Percentiles rank a stretch among this genome's conserved stretches.
These are phyloP conservation scores for Carallia pectinifolia DNA, from an alignment of 345 rosid species.

Conservation along the genomic window DNA sequence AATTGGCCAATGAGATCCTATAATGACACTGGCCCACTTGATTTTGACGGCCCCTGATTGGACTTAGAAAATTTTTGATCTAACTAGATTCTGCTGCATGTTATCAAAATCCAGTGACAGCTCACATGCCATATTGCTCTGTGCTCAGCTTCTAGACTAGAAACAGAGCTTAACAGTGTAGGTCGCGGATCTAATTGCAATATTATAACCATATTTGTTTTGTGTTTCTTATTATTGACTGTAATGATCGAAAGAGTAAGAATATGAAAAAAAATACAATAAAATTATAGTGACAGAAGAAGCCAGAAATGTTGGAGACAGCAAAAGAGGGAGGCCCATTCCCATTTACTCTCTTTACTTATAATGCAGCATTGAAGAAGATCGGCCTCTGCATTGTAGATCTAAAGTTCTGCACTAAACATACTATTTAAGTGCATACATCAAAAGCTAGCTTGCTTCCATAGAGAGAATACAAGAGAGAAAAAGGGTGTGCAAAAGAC, in stretches of 20 bases:
- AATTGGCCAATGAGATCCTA: not conserved
- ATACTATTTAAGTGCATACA: not conserved
- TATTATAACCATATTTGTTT: not conserved
- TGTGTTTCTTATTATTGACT: too few species aligned
- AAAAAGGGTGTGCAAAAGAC: not conserved
- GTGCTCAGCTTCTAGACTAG: not conserved
- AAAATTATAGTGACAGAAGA: not conserved
- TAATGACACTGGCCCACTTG: too few species aligned
- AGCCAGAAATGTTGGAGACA: not conserved
- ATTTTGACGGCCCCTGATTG: too few species aligned
- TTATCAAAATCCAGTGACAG: constrained; percentile 12
- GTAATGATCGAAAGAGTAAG: too few species aligned
- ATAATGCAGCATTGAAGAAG: not conserved
- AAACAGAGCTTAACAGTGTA: not conserved
- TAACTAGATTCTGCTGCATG: not conserved
- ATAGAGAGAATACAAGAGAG: too few species aligned
- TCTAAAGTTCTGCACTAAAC: not conserved
- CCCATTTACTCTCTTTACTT: not conserved
- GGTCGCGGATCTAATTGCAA: too few species aligned
- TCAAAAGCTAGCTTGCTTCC: not conserved
- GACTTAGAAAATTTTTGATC: too few species aligned
- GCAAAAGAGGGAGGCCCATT: not conserved
- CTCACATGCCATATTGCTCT: constrained; percentile 15
- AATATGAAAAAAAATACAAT: not conserved
- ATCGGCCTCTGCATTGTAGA: not conserved